Percentiles rank a stretch among this genome's conserved stretches.
phyloP scores from a whole-genome alignment of 2,329 filamentous ascomycete genomes.

The Thelonectria rubi region DNA sequence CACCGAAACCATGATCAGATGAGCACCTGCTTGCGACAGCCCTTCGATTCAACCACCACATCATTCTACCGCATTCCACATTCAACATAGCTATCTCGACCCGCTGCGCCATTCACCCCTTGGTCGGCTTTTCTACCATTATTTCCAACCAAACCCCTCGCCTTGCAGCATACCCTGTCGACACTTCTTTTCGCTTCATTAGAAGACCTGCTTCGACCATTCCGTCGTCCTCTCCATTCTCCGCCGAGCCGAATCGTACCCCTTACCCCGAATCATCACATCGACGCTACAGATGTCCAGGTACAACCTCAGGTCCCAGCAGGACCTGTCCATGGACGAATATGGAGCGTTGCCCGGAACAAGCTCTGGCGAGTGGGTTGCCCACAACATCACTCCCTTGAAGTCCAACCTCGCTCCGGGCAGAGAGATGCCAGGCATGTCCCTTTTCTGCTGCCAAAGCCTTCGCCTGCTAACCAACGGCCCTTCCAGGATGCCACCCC shows the following conservation, averaged over 20 bases:
- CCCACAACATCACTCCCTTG: constrained; percentile 45
- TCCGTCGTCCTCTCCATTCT: not conserved
- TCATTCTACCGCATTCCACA: constrained; percentile 6
- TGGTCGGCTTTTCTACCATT: not conserved
- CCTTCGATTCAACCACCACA: constrained; percentile 27
- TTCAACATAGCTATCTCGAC: constrained; percentile 2
- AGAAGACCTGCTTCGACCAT: not conserved
- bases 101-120: not conserved
- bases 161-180: not conserved
- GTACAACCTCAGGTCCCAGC: constrained; percentile 43
- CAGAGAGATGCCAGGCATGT: constrained; percentile 43
- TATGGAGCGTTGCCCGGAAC: constrained; percentile 49
- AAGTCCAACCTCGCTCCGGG: constrained; percentile 43
- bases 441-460: not conserved
- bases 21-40: constrained; percentile 28
- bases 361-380: constrained; percentile 40
- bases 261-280: not conserved
- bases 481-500: constrained; percentile 47
- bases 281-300: constrained; percentile 38
- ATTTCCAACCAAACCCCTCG: not conserved
- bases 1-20: constrained; percentile 33
- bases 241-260: not conserved
- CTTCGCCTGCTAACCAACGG: constrained; percentile 24
- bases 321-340: constrained; percentile 40
- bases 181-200: not conserved